Evolutionary conservation across 306 rosid species (phyloP).

Genomic region (Malus sieversii): DNA sequence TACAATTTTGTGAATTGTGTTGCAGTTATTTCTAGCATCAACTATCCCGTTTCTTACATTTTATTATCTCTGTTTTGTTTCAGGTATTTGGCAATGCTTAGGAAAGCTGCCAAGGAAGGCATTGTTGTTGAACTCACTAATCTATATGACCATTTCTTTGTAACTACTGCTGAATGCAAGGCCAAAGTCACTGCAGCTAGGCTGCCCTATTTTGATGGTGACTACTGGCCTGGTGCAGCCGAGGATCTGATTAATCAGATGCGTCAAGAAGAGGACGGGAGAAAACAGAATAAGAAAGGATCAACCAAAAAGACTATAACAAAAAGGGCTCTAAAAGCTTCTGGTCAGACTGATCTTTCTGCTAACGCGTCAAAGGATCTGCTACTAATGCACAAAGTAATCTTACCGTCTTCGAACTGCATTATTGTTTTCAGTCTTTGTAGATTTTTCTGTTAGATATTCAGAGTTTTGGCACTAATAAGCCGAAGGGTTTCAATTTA

Average conservation of each 20-base stretch:
- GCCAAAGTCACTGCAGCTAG: conserved; percentile 95
- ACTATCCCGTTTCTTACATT: neutral
- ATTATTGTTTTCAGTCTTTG: neutral
- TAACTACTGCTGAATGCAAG: conserved; percentile 69
- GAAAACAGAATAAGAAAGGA: conserved; percentile 88
- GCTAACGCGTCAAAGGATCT: conserved; percentile 91
- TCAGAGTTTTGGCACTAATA: neutral
- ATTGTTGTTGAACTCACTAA: conserved; percentile 83
- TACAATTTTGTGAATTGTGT: conserved; percentile 7
- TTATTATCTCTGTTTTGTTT: conserved; percentile 23
- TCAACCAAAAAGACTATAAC: conserved; percentile 77
- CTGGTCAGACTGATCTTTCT: conserved; percentile 94
- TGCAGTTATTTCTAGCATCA: neutral
- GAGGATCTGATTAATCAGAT: conserved; percentile 95
- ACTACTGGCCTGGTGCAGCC: conserved; percentile 99
- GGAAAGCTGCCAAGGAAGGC: conserved; percentile 83
- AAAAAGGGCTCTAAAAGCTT: conserved; percentile 88
- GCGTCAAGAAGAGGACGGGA: conserved; percentile 95
- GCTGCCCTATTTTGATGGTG: conserved; percentile 97
- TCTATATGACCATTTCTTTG: conserved; percentile 90
- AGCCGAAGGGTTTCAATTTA: neutral
- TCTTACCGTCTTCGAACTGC: conserved; percentile 4
- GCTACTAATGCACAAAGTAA: conserved; percentile 97
- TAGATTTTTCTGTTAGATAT: neutral
- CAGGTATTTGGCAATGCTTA: conserved; percentile 92